phyloP scores from a whole-genome alignment of 75 land plant genomes.

The Cupressus sempervirens region DNA sequence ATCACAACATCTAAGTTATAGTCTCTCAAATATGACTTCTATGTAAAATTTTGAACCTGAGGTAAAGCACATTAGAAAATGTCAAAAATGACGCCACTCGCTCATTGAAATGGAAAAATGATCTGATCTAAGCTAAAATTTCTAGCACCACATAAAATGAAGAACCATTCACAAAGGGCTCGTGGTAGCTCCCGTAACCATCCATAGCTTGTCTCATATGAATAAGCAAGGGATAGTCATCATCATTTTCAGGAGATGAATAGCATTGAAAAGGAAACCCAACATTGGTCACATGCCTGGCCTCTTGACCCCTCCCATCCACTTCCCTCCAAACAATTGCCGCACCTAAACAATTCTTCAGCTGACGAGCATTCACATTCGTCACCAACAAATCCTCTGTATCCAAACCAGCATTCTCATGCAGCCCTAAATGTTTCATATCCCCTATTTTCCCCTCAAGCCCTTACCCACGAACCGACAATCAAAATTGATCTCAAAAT shows the following conservation, averaged over 20 bases:
- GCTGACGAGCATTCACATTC: neutral
- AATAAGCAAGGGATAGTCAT: neutral
- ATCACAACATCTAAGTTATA: too few species aligned
- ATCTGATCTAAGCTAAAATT: too few species aligned
- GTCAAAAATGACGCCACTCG: too few species aligned
- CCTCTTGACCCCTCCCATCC: neutral
- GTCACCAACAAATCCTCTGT: neutral
- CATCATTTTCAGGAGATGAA: neutral
- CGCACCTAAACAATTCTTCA: constrained; percentile 3
- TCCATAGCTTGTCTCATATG: neutral
- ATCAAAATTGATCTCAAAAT: neutral
- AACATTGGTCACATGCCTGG: neutral
- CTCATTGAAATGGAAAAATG: too few species aligned
- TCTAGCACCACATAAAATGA: too few species aligned
- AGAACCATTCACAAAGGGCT: neutral
- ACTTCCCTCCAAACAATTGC: neutral
- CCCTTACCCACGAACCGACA: neutral
- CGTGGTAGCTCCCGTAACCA: neutral
- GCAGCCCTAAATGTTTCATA: neutral
- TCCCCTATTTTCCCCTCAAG: neutral
- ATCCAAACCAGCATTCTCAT: neutral
- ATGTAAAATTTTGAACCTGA: too few species aligned
- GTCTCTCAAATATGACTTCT: too few species aligned
- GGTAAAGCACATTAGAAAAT: too few species aligned
- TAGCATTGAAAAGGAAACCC: constrained; percentile 1